Base-by-base conservation (phyloP, 352 stramenopile species). In the Phytophthora pisi region DNA sequence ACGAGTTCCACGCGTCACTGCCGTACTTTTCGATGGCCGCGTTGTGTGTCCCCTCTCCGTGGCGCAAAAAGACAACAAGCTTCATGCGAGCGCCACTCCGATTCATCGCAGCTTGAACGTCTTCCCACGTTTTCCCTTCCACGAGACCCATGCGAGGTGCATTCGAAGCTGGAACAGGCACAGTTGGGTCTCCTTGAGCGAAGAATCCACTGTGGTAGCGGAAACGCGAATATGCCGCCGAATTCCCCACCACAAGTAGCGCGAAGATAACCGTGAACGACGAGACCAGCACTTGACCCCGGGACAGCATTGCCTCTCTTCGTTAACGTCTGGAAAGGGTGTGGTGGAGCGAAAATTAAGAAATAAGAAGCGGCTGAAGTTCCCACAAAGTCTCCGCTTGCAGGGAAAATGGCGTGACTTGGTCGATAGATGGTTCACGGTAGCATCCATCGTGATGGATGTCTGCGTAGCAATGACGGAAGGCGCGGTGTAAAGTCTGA, bases 1-100 rank as follows among this genome's bases (percentile, higher is more conserved):
- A 73, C 9, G 54, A 8, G 11, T 74, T 64, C 69, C 69, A 77
- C 26, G 58, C 69, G 9, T 70, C 64, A 28, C 50, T 34, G n/a
- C 68, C 69, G 52, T 77, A 77, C 16, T 73, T 66, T 2, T 66
- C 65, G 16, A 70, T 73, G 11, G 69, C 69, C 4, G 65, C 69
- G 30, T 77, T 77, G 50, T 77, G 69, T n/a, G 30, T 70, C 11
- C 60, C 69, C 55, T 74, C 59, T 31, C 69, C 69, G 30, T 77
- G 69, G 15, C 69, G 69, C 34, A 77, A 31, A 40, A 77, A 71
- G 20, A 77, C 18, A 38, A 77, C 31, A 4, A 78, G 66, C 20
- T 75, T 78, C 40, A 56, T 52, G 13, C 28, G 16, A 57, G 49
- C 42, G 4, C 53, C 61, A 65, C 13, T 42, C 31, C 2, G 30